Base-by-base conservation (phyloP, 306 rosid species). In the Quercus wislizeni region DNA sequence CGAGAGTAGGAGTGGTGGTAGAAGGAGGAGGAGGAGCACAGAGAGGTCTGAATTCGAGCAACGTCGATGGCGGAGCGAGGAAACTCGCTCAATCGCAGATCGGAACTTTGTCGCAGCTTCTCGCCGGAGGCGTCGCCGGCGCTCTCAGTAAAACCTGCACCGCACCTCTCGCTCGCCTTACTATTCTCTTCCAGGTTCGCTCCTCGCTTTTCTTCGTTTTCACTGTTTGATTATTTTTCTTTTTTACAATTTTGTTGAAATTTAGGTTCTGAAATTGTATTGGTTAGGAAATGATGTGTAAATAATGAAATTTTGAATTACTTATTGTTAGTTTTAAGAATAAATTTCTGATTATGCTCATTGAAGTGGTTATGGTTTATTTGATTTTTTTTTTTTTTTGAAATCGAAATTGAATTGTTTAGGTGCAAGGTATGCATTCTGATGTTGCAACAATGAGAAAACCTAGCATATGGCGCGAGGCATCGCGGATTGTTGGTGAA, bases 391-490 rank as follows among this genome's bases (percentile, higher is more conserved):
- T 33, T 33, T 68, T 14, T 30, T 23, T 67, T 18, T 14, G 2
- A 64, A 38, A 38, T 2, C 46, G 46, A 38, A 7, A 38, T 38
- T 30, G 63, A 30, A 49, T 3, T 10, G 17, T 49, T 63, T 74
- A 96, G 99, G 80, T 96, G 83, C 99, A 96, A 84, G 99, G 99
- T 30, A 96, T 93, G 99, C 98, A 96, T 82, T 88, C 99, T 19
- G 93, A 91, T 78, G 88, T 86, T 57, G 96, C 93, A 25, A 85
- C 97, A 23, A 75, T 96, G 89, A 87, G 84, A 62, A 93, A 91
- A 61, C 80, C 92, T 9, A 90, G 98, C 78, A 87, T 96, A 81
- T 93, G 99, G 99, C 88, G 76, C 19, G 98, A 96, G 90, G 99
- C 99, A 58, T 90, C 99, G 5, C 81, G 99, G 63, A 93, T 96